phyloP scores from a whole-genome alignment of 306 rosid species.

The Bauhinia variegata region DNA sequence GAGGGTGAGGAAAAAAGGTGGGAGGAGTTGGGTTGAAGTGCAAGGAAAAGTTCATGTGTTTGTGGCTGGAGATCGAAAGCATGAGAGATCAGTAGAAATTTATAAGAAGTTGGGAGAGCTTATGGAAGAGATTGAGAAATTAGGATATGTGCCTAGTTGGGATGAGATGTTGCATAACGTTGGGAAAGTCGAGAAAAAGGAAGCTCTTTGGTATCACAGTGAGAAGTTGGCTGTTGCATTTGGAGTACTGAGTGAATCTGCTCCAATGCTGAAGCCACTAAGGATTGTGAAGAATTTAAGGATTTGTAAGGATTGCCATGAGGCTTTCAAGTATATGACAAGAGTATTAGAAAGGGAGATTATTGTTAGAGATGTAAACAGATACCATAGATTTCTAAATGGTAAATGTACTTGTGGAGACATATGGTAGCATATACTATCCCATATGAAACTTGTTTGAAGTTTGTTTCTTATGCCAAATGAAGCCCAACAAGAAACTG shows the following conservation, averaged over 20 bases:
- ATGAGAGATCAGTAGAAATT: slow-evolving; percentile 59
- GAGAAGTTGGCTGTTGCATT: slow-evolving; percentile 89
- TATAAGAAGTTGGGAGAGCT: slow-evolving; percentile 61
- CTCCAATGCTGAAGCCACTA: slow-evolving; percentile 65
- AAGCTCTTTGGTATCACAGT: slow-evolving; percentile 79
- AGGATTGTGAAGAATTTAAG: slow-evolving; percentile 86
- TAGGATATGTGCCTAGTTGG: slow-evolving; percentile 77
- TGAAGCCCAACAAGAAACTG: not conserved
- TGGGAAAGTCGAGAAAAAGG: slow-evolving; percentile 70
- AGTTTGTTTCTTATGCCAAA: slow-evolving; percentile 2
- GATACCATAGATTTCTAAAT: slow-evolving; percentile 73
- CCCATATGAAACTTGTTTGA: slow-evolving; percentile 11
- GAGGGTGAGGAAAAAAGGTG: slow-evolving; percentile 72
- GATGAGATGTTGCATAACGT: slow-evolving; percentile 70
- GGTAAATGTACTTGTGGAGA: slow-evolving; percentile 78
- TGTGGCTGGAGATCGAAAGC: slow-evolving; percentile 79
- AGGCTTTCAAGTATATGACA: slow-evolving; percentile 72
- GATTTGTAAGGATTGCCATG: slow-evolving; percentile 85
- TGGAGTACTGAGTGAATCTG: slow-evolving; percentile 67
- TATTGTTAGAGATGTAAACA: slow-evolving; percentile 77
- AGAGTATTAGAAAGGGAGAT: slow-evolving; percentile 72
- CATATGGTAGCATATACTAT: slow-evolving; percentile 55
- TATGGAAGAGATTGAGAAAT: slow-evolving; percentile 61
- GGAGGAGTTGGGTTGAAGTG: slow-evolving; percentile 93
- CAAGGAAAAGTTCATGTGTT: slow-evolving; percentile 74